These are phyloP conservation scores for Triglochin maritima DNA, from an alignment of 106 monocot genomes.

Conservation along the genomic window DNA sequence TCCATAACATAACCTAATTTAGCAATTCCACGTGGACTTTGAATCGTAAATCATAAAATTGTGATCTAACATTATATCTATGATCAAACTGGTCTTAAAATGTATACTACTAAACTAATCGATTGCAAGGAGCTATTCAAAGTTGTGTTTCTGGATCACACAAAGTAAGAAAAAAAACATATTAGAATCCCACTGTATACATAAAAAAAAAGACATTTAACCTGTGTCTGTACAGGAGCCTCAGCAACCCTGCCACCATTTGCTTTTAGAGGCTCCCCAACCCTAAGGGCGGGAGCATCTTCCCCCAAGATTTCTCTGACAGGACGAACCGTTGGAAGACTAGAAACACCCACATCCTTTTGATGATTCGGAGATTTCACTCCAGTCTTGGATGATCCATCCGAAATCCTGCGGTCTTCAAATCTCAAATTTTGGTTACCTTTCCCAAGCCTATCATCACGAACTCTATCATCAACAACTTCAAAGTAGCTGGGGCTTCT, in stretches of 20 bases:
- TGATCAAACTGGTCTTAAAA: too few species aligned
- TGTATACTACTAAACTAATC: too few species aligned
- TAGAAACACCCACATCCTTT: slow-evolving; percentile 22
- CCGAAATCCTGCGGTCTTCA: slow-evolving; percentile 38
- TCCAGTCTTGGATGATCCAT: slow-evolving; percentile 34
- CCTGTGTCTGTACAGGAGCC: slow-evolving; percentile 42
- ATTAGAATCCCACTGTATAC: too few species aligned
- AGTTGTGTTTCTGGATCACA: too few species aligned
- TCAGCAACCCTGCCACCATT: slow-evolving; percentile 30
- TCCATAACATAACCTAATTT: too few species aligned
- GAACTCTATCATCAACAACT: slow-evolving; percentile 42
- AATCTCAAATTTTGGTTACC: slow-evolving; percentile 32
- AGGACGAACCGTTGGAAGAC: slow-evolving; percentile 63
- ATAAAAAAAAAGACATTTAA: background rate
- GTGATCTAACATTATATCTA: too few species aligned
- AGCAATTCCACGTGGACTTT: too few species aligned
- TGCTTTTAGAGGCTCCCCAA: slow-evolving; percentile 49
- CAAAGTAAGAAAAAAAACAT: too few species aligned
- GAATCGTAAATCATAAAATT: too few species aligned
- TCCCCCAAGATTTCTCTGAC: slow-evolving; percentile 77
- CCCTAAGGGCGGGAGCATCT: slow-evolving; percentile 45
- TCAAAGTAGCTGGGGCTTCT: slow-evolving; percentile 60
- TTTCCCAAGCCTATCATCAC: slow-evolving; percentile 53
- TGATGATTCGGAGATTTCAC: slow-evolving; percentile 43
- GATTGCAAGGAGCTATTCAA: too few species aligned